Base-by-base conservation (phyloP, 2,329 filamentous ascomycete genomes). In the Trichoderma sp. region DNA sequence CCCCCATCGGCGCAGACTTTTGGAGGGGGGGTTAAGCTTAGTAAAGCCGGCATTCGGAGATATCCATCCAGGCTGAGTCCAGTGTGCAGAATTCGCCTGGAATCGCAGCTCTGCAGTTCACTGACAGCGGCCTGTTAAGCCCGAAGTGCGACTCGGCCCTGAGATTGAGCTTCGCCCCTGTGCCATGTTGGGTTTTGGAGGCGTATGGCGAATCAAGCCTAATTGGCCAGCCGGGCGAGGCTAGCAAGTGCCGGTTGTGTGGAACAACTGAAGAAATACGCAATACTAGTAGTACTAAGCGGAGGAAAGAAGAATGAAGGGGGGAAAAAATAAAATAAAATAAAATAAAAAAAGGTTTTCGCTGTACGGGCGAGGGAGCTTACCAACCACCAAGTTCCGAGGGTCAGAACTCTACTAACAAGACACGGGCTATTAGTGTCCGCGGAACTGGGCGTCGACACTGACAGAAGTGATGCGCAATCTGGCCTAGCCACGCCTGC, bases 1-100 rank as follows among this genome's bases (percentile, higher is more conserved):
- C 56, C 37, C 22, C 35, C 25, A 22, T 58, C 17, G 50, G 35
- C 17, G 13, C 61, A 52, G 61, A 64, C 19, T 64, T 64, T 64
- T 54, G 50, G 48, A 32, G n/a, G 35, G 48, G 42, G n/a, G 35
- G 25, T 64, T 56, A 64, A 57, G 61, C 61, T 35, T 64, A 64
- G 60, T 32, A 64, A 64, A 57, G 37, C 50, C 48, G 52, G 37
- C 9, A 54, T 39, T 64, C 13, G 61, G 61, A 52, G 58, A 37
- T 27, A 29, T 45, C 34, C 32, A 37, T 54, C 27, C 35, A 64
- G 50, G 50, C 50, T 56, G 25, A 56, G 52, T 17, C n/a, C 6
- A 17, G 42, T 22, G 61, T 56, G 61, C 29, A 57, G 50, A 57
- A 12, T 64, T 56, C 48, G 52, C 61, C 39, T 27, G 10, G 25